Evolutionary conservation across 2,329 filamentous ascomycete genomes (phyloP), one percentile per base, ranked within the genome.

Genomic region (Polychaeton citri): DNA sequence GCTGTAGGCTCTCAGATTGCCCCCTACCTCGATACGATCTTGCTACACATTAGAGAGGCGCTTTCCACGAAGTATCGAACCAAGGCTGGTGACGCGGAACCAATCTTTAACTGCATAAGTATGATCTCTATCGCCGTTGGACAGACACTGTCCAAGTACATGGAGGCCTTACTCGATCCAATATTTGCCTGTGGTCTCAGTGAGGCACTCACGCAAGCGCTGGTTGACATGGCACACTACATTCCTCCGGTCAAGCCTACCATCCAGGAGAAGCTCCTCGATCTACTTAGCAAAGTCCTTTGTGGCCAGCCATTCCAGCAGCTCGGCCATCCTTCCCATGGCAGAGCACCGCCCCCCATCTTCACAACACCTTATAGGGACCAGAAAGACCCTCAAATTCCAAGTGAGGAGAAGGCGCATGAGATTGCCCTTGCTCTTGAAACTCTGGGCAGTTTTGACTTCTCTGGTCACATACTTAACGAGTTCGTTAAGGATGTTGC

Each of bases 221-320:
- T 98, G 36, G 87, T 96, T 16, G 92, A 98, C 53, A 95, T 98
- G 83, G 90, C 90, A 19, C 93, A 96, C 54, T 96, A 98, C 55
- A 95, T 98, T 32, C 90, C 88, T 0, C 86, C 92, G 0, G 85
- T 95, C 38, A 90, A 93, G 54, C 73, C 81, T 2, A 87, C 77
- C 5, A 96, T 98, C 28, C 90, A 98, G 54, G 88, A 95, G 52
- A 79, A 90, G 48, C 66, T 98, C 17, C 71, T 98, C 9, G 86
- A 98, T 53, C 87, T 98, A 72, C 72, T 98, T 26, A 96, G 90
- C 58, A 76, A 88, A 44, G 88, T 96, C 3, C 72, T 98, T 2
- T 93, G 87, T 43, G 86, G 88, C 3, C 81, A 90, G 46, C 82
- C 86, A 2, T 98, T 96, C 59, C 80, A 88, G 45, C 86, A 87